Evolutionary conservation across 2,329 filamentous ascomycete species (phyloP).

Genomic region (Monilinia aucupariae): DNA sequence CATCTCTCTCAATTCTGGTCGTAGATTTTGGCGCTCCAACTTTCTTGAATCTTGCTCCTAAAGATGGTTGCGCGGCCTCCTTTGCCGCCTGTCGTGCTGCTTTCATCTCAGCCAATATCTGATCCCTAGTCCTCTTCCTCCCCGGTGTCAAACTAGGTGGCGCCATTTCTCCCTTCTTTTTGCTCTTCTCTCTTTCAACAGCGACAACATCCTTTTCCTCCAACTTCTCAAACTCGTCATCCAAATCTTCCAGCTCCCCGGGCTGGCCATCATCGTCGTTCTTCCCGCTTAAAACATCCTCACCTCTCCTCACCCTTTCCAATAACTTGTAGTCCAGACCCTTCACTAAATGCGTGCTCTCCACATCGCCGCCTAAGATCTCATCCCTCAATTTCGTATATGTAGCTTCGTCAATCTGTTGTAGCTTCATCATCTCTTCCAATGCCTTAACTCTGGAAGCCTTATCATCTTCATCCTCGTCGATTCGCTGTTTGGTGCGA

Average conservation of each 20-base stretch:
- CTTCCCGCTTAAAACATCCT: conserved; percentile 27
- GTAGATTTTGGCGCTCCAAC: conserved; percentile 52
- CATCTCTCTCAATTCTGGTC: conserved; percentile 55
- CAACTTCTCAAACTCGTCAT: conserved; percentile 60
- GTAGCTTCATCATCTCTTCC: conserved; percentile 75
- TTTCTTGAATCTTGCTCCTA: conserved; percentile 60
- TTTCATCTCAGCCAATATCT: conserved; percentile 63
- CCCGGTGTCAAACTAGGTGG: conserved; percentile 47
- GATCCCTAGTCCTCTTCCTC: conserved; percentile 58
- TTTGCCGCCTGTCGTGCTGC: conserved; percentile 57
- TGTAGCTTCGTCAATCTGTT: conserved; percentile 73
- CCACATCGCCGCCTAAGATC: conserved; percentile 75
- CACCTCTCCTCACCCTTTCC: conserved; percentile 59
- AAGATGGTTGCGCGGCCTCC: conserved; percentile 42
- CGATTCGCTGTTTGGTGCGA: conserved; percentile 61
- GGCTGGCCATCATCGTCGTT: conserved; percentile 28
- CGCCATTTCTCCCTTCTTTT: conserved; percentile 57
- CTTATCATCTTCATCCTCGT: conserved; percentile 46
- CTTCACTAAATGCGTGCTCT: conserved; percentile 82
- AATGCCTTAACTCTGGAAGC: conserved; percentile 68
- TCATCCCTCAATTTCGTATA: conserved; percentile 71
- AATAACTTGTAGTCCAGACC: conserved; percentile 82
- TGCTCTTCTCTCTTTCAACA: conserved; percentile 43
- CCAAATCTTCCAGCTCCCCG: conserved; percentile 44
- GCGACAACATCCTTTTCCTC: conserved; percentile 51